These are phyloP conservation scores for Mycena polygramma DNA, from an alignment of 768 basidiomycete species.

Conservation along the genomic window DNA sequence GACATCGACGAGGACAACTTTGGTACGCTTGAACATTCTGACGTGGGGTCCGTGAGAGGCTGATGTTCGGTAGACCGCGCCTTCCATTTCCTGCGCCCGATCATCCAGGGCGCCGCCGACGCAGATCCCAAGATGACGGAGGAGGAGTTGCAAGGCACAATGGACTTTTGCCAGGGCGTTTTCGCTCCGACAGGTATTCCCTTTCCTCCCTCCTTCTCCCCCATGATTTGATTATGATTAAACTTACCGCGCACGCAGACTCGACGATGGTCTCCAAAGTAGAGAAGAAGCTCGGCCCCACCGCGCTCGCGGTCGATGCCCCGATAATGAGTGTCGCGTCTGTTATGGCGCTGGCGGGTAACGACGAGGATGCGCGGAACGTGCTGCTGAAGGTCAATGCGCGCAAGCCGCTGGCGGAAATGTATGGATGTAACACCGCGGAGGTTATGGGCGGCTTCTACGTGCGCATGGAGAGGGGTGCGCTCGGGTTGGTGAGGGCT, in stretches of 20 bases:
- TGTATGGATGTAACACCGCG: constrained; percentile 47
- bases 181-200: constrained; percentile 32
- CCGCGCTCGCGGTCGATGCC: constrained; percentile 31
- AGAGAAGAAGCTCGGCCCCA: constrained; percentile 16
- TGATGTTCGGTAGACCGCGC: constrained; percentile 49
- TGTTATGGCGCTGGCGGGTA: constrained; percentile 31
- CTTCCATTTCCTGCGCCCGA: constrained; percentile 58
- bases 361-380: constrained; percentile 45
- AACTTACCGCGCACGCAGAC: too few relatives aligned
- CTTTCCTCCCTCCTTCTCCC: too few relatives aligned
- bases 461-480: constrained; percentile 9
- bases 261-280: constrained; percentile 1
- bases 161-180: constrained; percentile 28
- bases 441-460: constrained; percentile 19
- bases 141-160: neutral
- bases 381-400: constrained; percentile 60
- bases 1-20: constrained; percentile 64
- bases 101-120: constrained; percentile 15
- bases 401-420: constrained; percentile 58
- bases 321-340: constrained; percentile 34
- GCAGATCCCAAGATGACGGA: constrained; percentile 2
- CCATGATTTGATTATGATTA: too few relatives aligned
- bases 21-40: neutral
- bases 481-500: constrained; percentile 12
- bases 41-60: too few relatives aligned